Evolutionary conservation across 2,329 filamentous ascomycete species (phyloP).

Genomic region (Xylaria sp.): DNA sequence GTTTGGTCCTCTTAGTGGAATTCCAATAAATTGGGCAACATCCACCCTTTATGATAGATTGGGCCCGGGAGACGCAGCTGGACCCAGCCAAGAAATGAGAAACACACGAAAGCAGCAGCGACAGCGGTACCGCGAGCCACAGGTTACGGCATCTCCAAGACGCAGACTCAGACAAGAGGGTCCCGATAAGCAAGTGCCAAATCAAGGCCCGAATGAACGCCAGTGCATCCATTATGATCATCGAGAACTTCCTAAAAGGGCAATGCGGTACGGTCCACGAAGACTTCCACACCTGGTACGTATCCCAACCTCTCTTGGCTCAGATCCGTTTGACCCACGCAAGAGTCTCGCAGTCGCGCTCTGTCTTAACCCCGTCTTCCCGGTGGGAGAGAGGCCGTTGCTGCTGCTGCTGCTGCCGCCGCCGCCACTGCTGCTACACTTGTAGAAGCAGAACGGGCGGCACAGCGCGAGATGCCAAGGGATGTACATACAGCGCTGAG

Average conservation of each 20-base stretch:
- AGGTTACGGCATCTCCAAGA: conserved; percentile 9
- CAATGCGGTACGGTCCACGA: conserved; percentile 18
- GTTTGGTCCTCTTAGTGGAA: conserved; percentile 16
- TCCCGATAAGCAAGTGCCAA: conserved; percentile 21
- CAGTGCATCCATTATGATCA: conserved; percentile 33
- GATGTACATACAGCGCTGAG: too few species aligned
- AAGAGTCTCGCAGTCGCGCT: neutral
- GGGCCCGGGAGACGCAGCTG: conserved; percentile 18
- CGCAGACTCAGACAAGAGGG: conserved; percentile 22
- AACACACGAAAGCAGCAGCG: conserved; percentile 29
- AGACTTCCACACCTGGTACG: conserved; percentile 12
- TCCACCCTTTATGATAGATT: conserved; percentile 26
- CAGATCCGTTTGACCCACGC: conserved; percentile 7
- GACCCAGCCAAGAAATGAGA: conserved; percentile 30
- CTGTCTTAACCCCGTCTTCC: too few species aligned
- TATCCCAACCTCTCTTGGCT: neutral
- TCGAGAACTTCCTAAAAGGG: conserved; percentile 24
- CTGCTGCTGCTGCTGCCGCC: too few species aligned
- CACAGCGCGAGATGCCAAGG: too few species aligned
- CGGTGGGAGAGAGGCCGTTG: too few species aligned
- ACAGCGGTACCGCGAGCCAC: conserved; percentile 5
- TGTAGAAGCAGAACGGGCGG: too few species aligned
- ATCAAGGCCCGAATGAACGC: conserved; percentile 12
- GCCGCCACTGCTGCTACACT: too few species aligned
- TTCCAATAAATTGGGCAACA: conserved; percentile 18